Percentiles rank a stretch among this genome's conserved stretches.
These are phyloP conservation scores for Boletus subparvulus DNA, from an alignment of 768 basidiomycete species.

Conservation along the genomic window DNA sequence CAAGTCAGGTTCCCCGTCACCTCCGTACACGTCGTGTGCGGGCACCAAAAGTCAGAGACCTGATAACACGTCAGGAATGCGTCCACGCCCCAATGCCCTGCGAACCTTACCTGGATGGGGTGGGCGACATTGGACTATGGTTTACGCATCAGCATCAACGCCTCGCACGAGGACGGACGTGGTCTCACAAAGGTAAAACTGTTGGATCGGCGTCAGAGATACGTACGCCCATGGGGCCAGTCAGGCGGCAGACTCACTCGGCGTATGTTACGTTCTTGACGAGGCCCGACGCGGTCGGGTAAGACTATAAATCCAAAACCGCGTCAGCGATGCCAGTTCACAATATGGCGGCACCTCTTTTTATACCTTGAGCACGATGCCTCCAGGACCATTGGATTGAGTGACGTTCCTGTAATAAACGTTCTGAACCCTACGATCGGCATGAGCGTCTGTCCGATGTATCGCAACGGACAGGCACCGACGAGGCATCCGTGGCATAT, in stretches of 20 bases:
- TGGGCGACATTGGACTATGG: not conserved
- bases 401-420: slow-evolving; percentile 12
- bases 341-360: not conserved
- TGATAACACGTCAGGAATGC: not conserved
- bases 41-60: slow-evolving; percentile 9
- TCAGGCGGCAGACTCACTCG: not conserved
- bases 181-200: slow-evolving; percentile 15
- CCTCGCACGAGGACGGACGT: too few relatives aligned
- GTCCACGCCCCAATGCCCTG: too few relatives aligned
- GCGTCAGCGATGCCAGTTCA: not conserved
- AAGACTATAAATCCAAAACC: slow-evolving; percentile 3
- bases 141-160: not conserved
- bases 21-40: not conserved
- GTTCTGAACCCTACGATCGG: slow-evolving; percentile 2
- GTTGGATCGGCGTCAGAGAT: not conserved
- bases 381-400: not conserved
- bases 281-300: slow-evolving; percentile 8
- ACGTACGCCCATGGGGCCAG: not conserved
- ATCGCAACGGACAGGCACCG: not conserved
- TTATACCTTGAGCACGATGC: slow-evolving; percentile 10
- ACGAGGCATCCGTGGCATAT: not conserved
- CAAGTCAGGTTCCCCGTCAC: slow-evolving; percentile 8
- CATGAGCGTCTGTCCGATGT: not conserved
- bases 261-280: slow-evolving; percentile 10
- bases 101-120: slow-evolving; percentile 11